Percentiles rank a stretch among this genome's conserved stretches.
Conservation (phyloP, 1,284 basidiomycete genomes). For the Heimioporus retisporus region DNA sequence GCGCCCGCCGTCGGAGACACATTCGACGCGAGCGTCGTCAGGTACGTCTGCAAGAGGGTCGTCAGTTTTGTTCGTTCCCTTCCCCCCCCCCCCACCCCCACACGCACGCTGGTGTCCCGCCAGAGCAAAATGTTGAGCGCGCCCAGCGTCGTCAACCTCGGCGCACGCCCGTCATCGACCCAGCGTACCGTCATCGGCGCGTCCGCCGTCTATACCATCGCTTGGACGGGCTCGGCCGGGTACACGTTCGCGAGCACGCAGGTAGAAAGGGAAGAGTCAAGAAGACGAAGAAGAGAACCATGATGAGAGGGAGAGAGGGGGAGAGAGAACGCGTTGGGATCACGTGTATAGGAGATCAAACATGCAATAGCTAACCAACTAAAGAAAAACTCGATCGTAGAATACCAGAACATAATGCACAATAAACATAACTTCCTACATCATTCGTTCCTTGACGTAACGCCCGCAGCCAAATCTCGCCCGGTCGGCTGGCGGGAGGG, state of each 20-base stretch:
- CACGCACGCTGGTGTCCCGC: conserved; percentile 49
- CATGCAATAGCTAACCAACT: conserved; percentile 15
- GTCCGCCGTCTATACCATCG: conserved; percentile 55
- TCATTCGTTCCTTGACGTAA: conserved; percentile 69
- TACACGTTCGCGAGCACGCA: conserved; percentile 48
- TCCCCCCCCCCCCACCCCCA: conserved; percentile 34
- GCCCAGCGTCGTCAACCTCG: conserved; percentile 52
- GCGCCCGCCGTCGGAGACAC: conserved; percentile 44
- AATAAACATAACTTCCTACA: conserved; percentile 31
- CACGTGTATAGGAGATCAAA: conserved; percentile 42
- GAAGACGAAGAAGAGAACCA: background rate
- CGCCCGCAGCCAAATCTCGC: conserved; percentile 81
- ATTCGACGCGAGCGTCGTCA: conserved; percentile 45
- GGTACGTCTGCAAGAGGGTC: conserved; percentile 36
- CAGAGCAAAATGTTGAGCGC: conserved; percentile 55
- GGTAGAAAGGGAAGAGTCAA: conserved; percentile 18
- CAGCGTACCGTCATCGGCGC: conserved; percentile 52
- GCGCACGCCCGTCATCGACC: conserved; percentile 56
- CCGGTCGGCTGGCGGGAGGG: conserved; percentile 66
- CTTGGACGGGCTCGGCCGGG: conserved; percentile 58
- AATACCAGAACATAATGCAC: conserved; percentile 13
- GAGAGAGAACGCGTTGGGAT: conserved; percentile 26
- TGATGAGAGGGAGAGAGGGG: background rate
- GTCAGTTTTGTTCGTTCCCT: too few species aligned
- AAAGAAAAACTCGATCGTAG: conserved; percentile 15